These are phyloP conservation scores for Stephanocyclus meneghinianus DNA, from an alignment of 352 stramenopile genomes.

Conservation along the genomic window DNA sequence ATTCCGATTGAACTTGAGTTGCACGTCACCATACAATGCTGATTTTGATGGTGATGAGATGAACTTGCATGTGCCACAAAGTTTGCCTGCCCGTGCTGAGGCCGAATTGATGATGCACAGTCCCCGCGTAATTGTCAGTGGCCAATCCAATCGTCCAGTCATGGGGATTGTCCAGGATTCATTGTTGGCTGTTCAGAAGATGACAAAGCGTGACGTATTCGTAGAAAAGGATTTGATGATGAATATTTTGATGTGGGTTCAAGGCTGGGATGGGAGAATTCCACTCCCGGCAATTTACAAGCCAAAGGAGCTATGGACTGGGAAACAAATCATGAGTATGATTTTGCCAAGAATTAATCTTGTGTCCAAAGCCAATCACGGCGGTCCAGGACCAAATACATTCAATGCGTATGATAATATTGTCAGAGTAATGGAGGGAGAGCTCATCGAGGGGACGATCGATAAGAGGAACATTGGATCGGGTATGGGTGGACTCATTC, in stretches of 20 bases:
- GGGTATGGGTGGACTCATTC: constrained; percentile 94
- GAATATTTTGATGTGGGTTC: constrained; percentile 97
- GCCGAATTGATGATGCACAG: constrained; percentile 98
- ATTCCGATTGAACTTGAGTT: constrained; percentile 98
- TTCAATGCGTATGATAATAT: constrained; percentile 94
- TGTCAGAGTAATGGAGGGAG: constrained; percentile 96
- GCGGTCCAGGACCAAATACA: constrained; percentile 89
- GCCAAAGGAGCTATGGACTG: constrained; percentile 93
- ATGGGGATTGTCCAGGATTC: constrained; percentile 99
- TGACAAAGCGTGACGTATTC: constrained; percentile 98
- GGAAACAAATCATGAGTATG: constrained; percentile 97
- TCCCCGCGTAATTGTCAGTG: constrained; percentile 97
- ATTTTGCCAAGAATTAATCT: constrained; percentile 98
- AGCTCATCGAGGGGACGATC: constrained; percentile 97
- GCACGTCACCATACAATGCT: constrained; percentile 98
- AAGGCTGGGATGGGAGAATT: constrained; percentile 95
- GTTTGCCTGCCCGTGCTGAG: constrained; percentile 94
- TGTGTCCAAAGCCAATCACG: constrained; percentile 90
- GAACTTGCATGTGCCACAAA: constrained; percentile 96
- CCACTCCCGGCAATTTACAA: constrained; percentile 96
- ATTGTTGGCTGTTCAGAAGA: constrained; percentile 94
- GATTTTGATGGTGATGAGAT: constrained; percentile 99
- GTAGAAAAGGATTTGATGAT: constrained; percentile 96
- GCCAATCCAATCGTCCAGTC: constrained; percentile 97
- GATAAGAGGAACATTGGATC: constrained; percentile 99